phyloP scores from a whole-genome alignment of 805 yeast species.

The Hanseniaspora nectarophila region DNA sequence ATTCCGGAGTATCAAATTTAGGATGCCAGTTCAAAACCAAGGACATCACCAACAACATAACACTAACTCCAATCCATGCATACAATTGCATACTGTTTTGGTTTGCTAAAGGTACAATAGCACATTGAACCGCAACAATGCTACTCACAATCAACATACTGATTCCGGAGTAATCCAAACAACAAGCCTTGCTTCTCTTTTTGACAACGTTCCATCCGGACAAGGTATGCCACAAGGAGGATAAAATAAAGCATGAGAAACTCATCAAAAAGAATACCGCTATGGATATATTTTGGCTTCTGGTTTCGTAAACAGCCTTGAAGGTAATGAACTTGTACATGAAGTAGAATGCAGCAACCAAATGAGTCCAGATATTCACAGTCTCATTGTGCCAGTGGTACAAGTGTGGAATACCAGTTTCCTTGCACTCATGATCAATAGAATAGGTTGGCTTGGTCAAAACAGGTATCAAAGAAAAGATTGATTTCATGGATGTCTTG shows the following conservation, averaged over 20 bases:
- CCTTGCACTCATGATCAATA: not conserved
- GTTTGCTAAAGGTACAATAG: constrained; percentile 18
- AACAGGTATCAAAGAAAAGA: constrained; percentile 42
- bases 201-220: constrained; percentile 56
- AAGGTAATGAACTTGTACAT: constrained; percentile 35
- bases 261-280: constrained; percentile 49
- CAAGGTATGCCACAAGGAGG: constrained; percentile 87
- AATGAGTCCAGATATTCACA: constrained; percentile 86
- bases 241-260: constrained; percentile 61
- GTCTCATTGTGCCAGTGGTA: constrained; percentile 68
- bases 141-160: constrained; percentile 83
- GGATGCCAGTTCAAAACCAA: constrained; percentile 85
- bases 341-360: constrained; percentile 53
- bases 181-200: constrained; percentile 66
- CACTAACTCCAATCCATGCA: not conserved
- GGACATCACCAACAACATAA: constrained; percentile 55
- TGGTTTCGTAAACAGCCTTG: constrained; percentile 39
- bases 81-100: not conserved
- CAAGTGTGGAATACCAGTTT: constrained; percentile 19
- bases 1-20: constrained; percentile 74
- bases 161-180: constrained; percentile 91
- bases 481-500: constrained; percentile 45
- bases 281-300: constrained; percentile 35
- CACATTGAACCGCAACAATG: constrained; percentile 65
- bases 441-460: not conserved